These are phyloP conservation scores for Zoysia pacifica DNA, from an alignment of 176 grass and related monocot species.

Conservation along the genomic window DNA sequence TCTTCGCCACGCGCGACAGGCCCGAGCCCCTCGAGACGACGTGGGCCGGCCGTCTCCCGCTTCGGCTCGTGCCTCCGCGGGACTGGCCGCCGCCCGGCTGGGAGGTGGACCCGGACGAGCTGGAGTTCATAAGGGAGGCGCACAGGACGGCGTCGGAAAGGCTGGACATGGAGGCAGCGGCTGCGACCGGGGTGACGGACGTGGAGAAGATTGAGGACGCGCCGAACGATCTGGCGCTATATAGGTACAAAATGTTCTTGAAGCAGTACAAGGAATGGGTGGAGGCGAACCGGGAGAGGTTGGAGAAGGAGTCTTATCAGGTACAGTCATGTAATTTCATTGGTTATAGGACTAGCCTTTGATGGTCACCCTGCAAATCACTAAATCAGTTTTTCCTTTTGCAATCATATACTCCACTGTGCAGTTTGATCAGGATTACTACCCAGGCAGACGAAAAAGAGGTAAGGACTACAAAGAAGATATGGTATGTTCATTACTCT, in stretches of 20 bases:
- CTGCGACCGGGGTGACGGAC: constrained; percentile 42
- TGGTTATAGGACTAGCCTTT: not conserved
- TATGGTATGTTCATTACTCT: constrained; percentile 71
- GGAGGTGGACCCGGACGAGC: constrained; percentile 80
- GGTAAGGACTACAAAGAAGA: constrained; percentile 90
- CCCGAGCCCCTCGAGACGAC: constrained; percentile 75
- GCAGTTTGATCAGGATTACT: constrained; percentile 97
- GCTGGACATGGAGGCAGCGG: constrained; percentile 66
- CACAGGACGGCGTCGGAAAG: constrained; percentile 67
- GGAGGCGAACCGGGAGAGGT: constrained; percentile 65
- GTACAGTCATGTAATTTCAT: constrained; percentile 37
- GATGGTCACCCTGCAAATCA: not conserved
- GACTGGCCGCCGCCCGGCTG: constrained; percentile 90
- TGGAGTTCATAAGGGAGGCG: constrained; percentile 85
- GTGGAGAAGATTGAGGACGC: constrained; percentile 58
- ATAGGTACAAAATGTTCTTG: constrained; percentile 84
- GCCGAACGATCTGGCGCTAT: constrained; percentile 51
- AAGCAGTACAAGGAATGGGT: constrained; percentile 98
- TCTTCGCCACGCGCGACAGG: constrained; percentile 78
- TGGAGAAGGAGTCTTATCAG: constrained; percentile 90
- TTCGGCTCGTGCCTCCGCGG: constrained; percentile 75
- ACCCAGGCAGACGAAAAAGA: constrained; percentile 95
- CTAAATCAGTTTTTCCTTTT: constrained; percentile 15
- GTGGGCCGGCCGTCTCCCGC: constrained; percentile 65
- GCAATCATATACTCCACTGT: constrained; percentile 29